Percentiles rank a stretch among this genome's conserved stretches.
phyloP scores from a whole-genome alignment of 2,329 filamentous ascomycete genomes.

The Monilinia aucupariae region DNA sequence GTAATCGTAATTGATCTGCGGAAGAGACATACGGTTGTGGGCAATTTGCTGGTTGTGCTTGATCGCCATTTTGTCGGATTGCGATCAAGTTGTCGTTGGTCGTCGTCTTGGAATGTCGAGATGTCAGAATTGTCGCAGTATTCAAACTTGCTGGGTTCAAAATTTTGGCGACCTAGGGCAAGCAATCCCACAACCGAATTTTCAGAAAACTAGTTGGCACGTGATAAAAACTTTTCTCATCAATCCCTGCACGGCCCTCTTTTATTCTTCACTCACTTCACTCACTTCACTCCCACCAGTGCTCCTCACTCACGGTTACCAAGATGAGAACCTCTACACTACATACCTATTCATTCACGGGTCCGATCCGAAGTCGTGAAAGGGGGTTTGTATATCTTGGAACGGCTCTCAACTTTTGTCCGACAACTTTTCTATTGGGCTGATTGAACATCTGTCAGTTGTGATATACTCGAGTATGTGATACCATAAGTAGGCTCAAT shows the following conservation, averaged over 20 bases:
- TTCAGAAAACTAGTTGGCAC: conserved; percentile 13
- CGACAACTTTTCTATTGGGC: not conserved
- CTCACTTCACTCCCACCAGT: not conserved
- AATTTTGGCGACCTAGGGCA: conserved; percentile 19
- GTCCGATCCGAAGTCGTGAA: not conserved
- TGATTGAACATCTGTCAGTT: not conserved
- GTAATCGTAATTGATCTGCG: conserved; percentile 30
- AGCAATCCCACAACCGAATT: conserved; percentile 19
- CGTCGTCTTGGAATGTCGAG: conserved; percentile 20
- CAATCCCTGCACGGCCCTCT: conserved; percentile 1
- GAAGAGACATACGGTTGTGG: conserved; percentile 73
- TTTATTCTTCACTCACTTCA: conserved; percentile 6
- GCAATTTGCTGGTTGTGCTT: conserved; percentile 99
- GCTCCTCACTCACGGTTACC: not conserved
- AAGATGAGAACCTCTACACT: not conserved
- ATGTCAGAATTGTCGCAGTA: conserved; percentile 22
- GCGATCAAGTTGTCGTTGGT: conserved; percentile 32
- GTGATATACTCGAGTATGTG: too few relatives aligned
- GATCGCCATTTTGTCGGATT: conserved; percentile 63
- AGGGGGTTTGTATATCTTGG: not conserved
- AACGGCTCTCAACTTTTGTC: not conserved
- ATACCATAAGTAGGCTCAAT: not conserved
- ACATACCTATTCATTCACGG: not conserved
- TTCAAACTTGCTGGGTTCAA: conserved; percentile 15
- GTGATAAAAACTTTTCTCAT: conserved; percentile 8